phyloP scores from a whole-genome alignment of 2,329 filamentous ascomycete species.

The Coniochaeta ligniaria region DNA sequence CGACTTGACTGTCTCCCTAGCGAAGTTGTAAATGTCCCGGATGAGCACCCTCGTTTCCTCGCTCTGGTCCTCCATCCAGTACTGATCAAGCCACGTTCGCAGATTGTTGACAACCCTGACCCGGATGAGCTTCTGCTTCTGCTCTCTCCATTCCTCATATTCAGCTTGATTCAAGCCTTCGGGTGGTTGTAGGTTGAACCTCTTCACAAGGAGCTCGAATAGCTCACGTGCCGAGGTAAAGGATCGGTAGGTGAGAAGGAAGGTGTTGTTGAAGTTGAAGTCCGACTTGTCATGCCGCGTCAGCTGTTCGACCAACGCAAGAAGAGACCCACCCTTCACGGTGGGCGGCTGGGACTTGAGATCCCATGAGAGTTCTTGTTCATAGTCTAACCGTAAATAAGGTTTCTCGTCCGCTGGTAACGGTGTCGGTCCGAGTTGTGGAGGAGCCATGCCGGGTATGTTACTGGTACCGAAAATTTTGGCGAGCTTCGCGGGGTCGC shows the following conservation, averaged over 20 bases:
- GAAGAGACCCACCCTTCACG: constrained; percentile 82
- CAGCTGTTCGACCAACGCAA: constrained; percentile 87
- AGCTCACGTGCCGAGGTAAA: constrained; percentile 88
- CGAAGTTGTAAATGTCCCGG: constrained; percentile 83
- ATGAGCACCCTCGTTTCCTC: constrained; percentile 80
- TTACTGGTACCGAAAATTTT: constrained; percentile 48
- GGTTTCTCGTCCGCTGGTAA: constrained; percentile 63
- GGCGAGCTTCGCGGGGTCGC: constrained; percentile 56
- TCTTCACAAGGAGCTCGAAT: constrained; percentile 84
- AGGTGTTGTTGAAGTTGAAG: constrained; percentile 94
- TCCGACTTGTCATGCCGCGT: constrained; percentile 95
- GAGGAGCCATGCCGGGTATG: constrained; percentile 3
- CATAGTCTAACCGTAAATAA: constrained; percentile 79
- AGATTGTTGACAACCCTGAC: constrained; percentile 96
- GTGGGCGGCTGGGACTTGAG: constrained; percentile 67
- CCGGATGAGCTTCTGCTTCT: constrained; percentile 91
- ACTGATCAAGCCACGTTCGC: constrained; percentile 97
- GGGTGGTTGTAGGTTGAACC: constrained; percentile 89
- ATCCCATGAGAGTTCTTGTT: constrained; percentile 86
- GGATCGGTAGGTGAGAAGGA: constrained; percentile 91
- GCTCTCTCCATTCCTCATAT: constrained; percentile 81
- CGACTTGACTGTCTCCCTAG: constrained; percentile 83
- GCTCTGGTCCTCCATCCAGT: constrained; percentile 95
- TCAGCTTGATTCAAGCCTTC: constrained; percentile 69
- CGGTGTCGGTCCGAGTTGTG: constrained; percentile 36